These are phyloP conservation scores for Pseudogymnoascus sp. DNA, from an alignment of 2,329 filamentous ascomycete species.

Conservation along the genomic window DNA sequence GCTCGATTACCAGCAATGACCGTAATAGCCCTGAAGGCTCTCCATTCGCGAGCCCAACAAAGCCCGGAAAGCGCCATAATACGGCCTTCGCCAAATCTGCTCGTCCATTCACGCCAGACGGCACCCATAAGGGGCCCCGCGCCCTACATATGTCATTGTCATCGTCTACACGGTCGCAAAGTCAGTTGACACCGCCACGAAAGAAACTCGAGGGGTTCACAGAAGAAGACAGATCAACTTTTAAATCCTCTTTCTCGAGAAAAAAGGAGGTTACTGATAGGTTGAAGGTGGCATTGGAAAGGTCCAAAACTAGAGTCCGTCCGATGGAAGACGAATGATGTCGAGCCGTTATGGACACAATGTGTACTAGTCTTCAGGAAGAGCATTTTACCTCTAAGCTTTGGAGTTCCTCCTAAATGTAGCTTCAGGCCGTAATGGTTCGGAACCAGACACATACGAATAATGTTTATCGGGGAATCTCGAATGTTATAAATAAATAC, in stretches of 20 bases:
- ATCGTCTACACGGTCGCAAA: conserved; percentile 20
- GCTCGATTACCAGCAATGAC: conserved; percentile 18
- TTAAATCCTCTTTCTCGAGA: conserved; percentile 46
- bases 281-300: conserved; percentile 31
- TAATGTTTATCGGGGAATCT: neutral
- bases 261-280: conserved; percentile 45
- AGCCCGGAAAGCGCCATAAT: conserved; percentile 18
- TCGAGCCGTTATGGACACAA: neutral
- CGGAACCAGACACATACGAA: neutral
- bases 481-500: neutral
- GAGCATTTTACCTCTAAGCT: neutral
- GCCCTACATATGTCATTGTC: conserved; percentile 24
- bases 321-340: conserved; percentile 21
- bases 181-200: conserved; percentile 34
- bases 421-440: neutral
- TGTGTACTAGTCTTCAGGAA: neutral
- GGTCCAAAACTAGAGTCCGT: conserved; percentile 23
- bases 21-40: conserved; percentile 32
- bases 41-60: conserved; percentile 29
- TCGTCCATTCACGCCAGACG: conserved; percentile 25
- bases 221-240: conserved; percentile 46
- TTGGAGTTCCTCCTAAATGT: neutral
- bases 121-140: conserved; percentile 18
- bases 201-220: conserved; percentile 57
- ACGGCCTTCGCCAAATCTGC: conserved; percentile 22